A percentile compares a stretch with the other conserved stretches of the same genome.
phyloP scores from a whole-genome alignment of 352 stramenopile species.

The Thalassiosira hispida region DNA sequence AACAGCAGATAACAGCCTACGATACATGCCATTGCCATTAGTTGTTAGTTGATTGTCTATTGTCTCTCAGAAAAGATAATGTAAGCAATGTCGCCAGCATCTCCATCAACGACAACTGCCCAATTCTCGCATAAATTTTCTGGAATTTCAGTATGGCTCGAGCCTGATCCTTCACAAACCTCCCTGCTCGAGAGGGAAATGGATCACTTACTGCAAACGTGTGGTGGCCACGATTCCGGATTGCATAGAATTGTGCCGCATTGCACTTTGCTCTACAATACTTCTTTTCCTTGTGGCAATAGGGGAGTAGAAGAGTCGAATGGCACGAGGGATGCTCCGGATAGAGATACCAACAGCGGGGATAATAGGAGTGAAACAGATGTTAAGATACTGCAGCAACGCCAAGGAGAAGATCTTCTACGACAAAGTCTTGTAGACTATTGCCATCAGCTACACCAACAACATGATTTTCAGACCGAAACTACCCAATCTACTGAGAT shows the following conservation, averaged over 20 bases:
- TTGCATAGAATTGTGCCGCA: slow-evolving; percentile 40
- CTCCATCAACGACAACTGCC: neutral
- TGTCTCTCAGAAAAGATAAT: no score
- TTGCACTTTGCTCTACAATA: slow-evolving; percentile 60
- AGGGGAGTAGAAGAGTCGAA: neutral
- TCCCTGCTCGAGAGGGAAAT: slow-evolving; percentile 26
- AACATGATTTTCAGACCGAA: neutral
- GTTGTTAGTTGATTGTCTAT: no score
- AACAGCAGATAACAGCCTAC: no score
- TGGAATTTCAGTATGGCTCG: slow-evolving; percentile 48
- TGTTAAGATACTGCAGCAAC: neutral
- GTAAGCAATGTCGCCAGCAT: no score
- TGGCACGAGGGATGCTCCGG: neutral
- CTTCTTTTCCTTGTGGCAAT: slow-evolving; percentile 12
- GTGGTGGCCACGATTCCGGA: slow-evolving; percentile 26
- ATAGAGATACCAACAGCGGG: neutral
- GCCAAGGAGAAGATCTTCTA: slow-evolving; percentile 17
- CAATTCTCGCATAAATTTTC: slow-evolving; percentile 43
- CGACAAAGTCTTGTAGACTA: slow-evolving; percentile 29
- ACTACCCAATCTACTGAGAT: neutral
- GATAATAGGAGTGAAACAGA: neutral
- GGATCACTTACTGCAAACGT: slow-evolving; percentile 24
- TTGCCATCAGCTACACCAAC: neutral
- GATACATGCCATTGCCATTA: no score
- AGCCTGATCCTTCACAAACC: slow-evolving; percentile 26